A percentile compares a stretch with the other conserved stretches of the same genome.
These are phyloP conservation scores for Kickxella alabastrina DNA, from an alignment of 192 early-diverging fungal genomes.

Conservation along the genomic window DNA sequence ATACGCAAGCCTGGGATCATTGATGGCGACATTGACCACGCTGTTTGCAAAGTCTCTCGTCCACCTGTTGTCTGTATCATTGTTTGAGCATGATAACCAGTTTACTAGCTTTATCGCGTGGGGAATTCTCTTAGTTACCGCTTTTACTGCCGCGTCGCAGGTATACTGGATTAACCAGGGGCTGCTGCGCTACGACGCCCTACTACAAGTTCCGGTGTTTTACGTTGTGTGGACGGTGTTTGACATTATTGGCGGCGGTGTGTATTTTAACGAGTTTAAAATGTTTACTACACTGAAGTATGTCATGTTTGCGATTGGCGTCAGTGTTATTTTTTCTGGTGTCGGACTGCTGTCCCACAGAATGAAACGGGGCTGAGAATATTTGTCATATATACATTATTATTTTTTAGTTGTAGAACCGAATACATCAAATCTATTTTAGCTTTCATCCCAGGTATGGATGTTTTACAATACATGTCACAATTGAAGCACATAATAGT, in stretches of 20 bases:
- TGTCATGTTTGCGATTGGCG: slow-evolving; percentile 62
- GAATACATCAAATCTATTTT: too few relatives aligned
- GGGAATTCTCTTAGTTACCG: slow-evolving; percentile 66
- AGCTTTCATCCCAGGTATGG: too few relatives aligned
- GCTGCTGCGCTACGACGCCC: slow-evolving; percentile 70
- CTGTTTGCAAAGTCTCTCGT: slow-evolving; percentile 81
- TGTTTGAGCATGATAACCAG: slow-evolving; percentile 71
- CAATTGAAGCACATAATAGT: too few relatives aligned
- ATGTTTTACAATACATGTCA: too few relatives aligned
- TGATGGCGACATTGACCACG: slow-evolving; percentile 74
- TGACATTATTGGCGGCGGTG: slow-evolving; percentile 77
- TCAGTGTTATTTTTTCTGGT: slow-evolving; percentile 69
- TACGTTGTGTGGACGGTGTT: slow-evolving; percentile 78
- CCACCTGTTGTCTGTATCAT: slow-evolving; percentile 61
- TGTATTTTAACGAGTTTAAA: slow-evolving; percentile 76
- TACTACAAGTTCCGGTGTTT: slow-evolving; percentile 79
- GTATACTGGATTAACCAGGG: slow-evolving; percentile 87
- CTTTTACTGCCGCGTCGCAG: slow-evolving; percentile 71
- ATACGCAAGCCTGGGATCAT: slow-evolving; percentile 70
- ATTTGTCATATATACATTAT: too few relatives aligned
- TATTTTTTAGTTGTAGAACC: too few relatives aligned
- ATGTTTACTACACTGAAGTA: slow-evolving; percentile 62
- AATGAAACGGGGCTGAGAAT: too few relatives aligned
- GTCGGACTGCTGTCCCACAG: slow-evolving; percentile 64
- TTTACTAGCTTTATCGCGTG: slow-evolving; percentile 63